Evolutionary conservation across 2,329 filamentous ascomycete genomes (phyloP), one percentile per base, ranked within the genome.

Genomic region (Xylariaceae sp.): DNA sequence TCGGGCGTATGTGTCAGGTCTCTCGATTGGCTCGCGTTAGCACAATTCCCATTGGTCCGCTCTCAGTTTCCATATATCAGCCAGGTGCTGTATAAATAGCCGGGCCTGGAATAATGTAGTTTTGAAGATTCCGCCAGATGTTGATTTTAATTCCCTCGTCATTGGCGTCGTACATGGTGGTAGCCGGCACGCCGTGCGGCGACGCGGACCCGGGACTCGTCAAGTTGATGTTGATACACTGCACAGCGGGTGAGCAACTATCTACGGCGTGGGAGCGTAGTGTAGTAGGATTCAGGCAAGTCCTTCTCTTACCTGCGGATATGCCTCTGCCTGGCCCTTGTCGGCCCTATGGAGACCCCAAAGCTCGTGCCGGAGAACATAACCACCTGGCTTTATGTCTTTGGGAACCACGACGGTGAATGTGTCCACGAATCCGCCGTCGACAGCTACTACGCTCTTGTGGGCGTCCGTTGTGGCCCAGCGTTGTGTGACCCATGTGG

Each of bases 351-450:
- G 56, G 29, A 61, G 48, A 2, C 55, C 56, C 17, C 59, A 43
- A 26, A 59, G 36, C 38, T 59, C 57, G 19, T 56, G 48, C 13
- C 55, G 49, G 15, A 60, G 50, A 3, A 59, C 42, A 17, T 56
- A 57, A 15, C 40, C 29, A 2, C 55, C 53, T 1, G 53, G 44
- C 33, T 45, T 69, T 41, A 71, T 70, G 7, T 47, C 37, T 3
- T 17, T 9, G 4, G 55, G 55, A 18, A 57, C 51, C 12, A 34
- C 42, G 33, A 56, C 49, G 4, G 50, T 49, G 35, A 45, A 57
- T 1, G 52, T 70, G 47, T 73, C 67, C 22, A 72, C 64, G 28
- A 71, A 59, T 34, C 72, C 69, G 41, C 73, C 72, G 55, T 69
- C 70, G 13, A 67, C 70, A n/a, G 61, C 50, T 9, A 61, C 64